phyloP scores from a whole-genome alignment of 1,139 yeast species.

The Suhomyces wounanorum region DNA sequence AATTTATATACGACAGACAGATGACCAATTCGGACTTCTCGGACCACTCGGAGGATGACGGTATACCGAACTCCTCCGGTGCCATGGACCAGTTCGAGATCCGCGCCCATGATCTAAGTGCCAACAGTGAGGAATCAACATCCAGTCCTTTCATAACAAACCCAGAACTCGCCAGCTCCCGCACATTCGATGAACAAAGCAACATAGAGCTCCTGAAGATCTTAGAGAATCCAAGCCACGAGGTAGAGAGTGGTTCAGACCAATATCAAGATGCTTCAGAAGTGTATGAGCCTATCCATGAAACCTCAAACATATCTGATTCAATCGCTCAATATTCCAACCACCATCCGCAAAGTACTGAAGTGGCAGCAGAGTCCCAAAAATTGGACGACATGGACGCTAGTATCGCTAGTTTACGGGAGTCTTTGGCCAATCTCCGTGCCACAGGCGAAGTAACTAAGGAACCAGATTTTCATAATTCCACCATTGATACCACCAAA shows the following conservation, averaged over 20 bases:
- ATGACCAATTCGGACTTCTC: neutral
- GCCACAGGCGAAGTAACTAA: conserved; percentile 5
- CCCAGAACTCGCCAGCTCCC: conserved; percentile 18
- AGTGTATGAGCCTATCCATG: conserved; percentile 1
- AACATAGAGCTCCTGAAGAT: conserved; percentile 7
- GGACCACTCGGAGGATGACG: neutral
- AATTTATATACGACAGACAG: neutral
- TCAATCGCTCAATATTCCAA: neutral
- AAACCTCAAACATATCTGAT: conserved; percentile 7
- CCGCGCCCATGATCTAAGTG: neutral
- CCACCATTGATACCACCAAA: conserved; percentile 27
- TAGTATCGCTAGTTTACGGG: conserved; percentile 26
- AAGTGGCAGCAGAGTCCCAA: conserved; percentile 2
- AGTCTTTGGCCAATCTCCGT: conserved; percentile 23
- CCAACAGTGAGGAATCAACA: conserved; percentile 6
- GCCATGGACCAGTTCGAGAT: neutral
- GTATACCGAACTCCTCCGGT: neutral
- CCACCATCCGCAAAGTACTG: neutral
- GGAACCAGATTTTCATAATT: conserved; percentile 20
- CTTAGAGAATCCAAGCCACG: conserved; percentile 1
- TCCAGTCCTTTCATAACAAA: conserved; percentile 39
- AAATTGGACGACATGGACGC: conserved; percentile 22
- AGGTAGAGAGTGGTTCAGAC: conserved; percentile 8
- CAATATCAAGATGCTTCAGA: conserved; percentile 13
- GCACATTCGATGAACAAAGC: conserved; percentile 1